Evolutionary conservation across 495 filamentous ascomycete genomes (phyloP), one percentile per base, ranked within the genome.

Genomic region (Aspergillus wentii): DNA sequence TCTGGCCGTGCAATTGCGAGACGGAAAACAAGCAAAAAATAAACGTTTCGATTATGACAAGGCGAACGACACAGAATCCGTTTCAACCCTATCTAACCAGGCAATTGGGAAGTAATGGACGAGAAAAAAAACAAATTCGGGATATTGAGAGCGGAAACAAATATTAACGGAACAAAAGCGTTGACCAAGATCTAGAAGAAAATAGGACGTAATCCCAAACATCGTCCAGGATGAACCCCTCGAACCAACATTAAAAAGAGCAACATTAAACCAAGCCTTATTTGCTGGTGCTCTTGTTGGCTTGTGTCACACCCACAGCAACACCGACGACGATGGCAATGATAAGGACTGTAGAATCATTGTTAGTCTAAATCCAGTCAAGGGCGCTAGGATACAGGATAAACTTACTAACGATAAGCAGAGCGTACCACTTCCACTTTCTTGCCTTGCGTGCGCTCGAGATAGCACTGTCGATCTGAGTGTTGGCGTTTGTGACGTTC

Each of bases 391-490:
- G 25, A 40, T 8, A 31, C 4, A 14, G 43, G 43, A 30, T 37
- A 40, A 31, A 86, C 84, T 66, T 79, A 90, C 86, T 68, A 45
- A 75, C 55, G 47, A 97, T 85, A 50, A 83, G 76, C 55, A 96
- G 61, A 64, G 89, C 95, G 54, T 86, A 91, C 92, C 92, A 98
- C 85, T 97, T 98, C 88, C 94, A 96, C 68, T 80, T 85, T 44
- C 86, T 77, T 23, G 83, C 80, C 35, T 75, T 75, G 50, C 80
- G 66, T n/a, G 94, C 90, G 44, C 84, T 94, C 21, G 68, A 67
- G 32, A 94, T 82, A 11, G 90, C 94, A 13, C 71, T 71, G 30
- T 69, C 78, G 25, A 97, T 78, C 64, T 97, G 76, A 36, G 75
- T 73, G 53, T 90, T 94, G 35, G 80, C 94, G 49, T 86, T 80